Conservation (phyloP, 768 basidiomycete genomes). For the Calocybe gangraenosa region DNA sequence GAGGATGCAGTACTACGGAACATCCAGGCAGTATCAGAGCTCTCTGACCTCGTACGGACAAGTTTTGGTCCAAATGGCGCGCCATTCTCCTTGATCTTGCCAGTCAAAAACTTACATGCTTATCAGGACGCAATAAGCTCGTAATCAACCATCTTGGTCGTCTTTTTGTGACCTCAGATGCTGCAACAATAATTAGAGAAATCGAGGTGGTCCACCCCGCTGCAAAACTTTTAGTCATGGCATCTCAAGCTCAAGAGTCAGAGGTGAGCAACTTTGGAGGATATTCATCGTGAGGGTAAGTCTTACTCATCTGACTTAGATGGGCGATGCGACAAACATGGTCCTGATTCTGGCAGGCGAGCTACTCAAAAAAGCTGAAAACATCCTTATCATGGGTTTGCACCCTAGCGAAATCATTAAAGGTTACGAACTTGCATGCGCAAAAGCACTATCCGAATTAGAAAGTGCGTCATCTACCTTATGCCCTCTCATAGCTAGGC, state of each 20-base stretch:
- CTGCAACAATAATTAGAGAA: constrained; percentile 96
- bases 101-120: not conserved
- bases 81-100: constrained; percentile 22
- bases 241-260: constrained; percentile 91
- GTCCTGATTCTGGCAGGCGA: constrained; percentile 96
- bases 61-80: constrained; percentile 95
- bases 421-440: constrained; percentile 89
- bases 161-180: constrained; percentile 97
- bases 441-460: constrained; percentile 81
- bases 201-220: constrained; percentile 99
- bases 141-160: constrained; percentile 95
- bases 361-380: constrained; percentile 88
- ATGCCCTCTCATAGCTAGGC: constrained; percentile 10
- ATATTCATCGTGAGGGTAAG: not conserved
- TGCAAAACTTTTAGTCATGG: constrained; percentile 98
- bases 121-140: constrained; percentile 88
- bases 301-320: constrained; percentile 39
- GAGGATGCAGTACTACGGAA: constrained; percentile 98
- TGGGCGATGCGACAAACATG: constrained; percentile 96
- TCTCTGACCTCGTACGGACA: constrained; percentile 92
- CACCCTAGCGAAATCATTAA: constrained; percentile 95
- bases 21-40: constrained; percentile 92
- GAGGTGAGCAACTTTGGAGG: constrained; percentile 75
- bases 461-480: constrained; percentile 61
- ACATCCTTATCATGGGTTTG: constrained; percentile 91